Conservation (phyloP, 179 eudicot species). For the Silene coronaria region DNA sequence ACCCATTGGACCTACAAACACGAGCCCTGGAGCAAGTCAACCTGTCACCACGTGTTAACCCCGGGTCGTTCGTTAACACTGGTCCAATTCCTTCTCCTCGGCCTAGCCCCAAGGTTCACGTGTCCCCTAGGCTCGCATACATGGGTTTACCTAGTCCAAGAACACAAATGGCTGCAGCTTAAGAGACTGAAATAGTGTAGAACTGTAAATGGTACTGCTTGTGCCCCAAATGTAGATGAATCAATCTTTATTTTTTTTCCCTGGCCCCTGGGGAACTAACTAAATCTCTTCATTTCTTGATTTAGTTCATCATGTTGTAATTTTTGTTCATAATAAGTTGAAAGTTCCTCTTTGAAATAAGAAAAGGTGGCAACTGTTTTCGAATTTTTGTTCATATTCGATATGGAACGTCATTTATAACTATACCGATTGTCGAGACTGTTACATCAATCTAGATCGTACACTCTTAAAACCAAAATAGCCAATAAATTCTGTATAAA, state of each 20-base stretch:
- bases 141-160: slow-evolving; percentile 70
- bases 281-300: slow-evolving; percentile 25
- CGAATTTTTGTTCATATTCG: too few species aligned
- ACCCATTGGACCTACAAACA: slow-evolving; percentile 49
- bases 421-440: too few species aligned
- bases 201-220: slow-evolving; percentile 11
- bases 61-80: slow-evolving; percentile 18
- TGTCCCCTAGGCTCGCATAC: slow-evolving; percentile 67
- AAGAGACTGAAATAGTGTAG: slow-evolving; percentile 2
- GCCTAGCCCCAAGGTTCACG: slow-evolving; percentile 60
- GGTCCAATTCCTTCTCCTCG: slow-evolving; percentile 87
- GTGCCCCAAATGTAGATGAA: slow-evolving; percentile 25
- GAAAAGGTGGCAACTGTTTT: too few species aligned
- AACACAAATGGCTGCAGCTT: slow-evolving; percentile 26
- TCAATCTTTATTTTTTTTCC: not conserved
- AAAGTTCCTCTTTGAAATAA: too few species aligned
- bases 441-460: too few species aligned
- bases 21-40: slow-evolving; percentile 57
- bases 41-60: slow-evolving; percentile 44
- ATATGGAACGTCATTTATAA: too few species aligned
- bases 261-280: slow-evolving; percentile 5
- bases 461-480: too few species aligned
- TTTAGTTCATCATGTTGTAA: not conserved
- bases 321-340: not conserved
- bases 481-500: too few species aligned